Percentiles rank a stretch among this genome's conserved stretches.
Evolutionary conservation across 257 asterid genomes (phyloP).

Genomic region (Ilex aquifolium): DNA sequence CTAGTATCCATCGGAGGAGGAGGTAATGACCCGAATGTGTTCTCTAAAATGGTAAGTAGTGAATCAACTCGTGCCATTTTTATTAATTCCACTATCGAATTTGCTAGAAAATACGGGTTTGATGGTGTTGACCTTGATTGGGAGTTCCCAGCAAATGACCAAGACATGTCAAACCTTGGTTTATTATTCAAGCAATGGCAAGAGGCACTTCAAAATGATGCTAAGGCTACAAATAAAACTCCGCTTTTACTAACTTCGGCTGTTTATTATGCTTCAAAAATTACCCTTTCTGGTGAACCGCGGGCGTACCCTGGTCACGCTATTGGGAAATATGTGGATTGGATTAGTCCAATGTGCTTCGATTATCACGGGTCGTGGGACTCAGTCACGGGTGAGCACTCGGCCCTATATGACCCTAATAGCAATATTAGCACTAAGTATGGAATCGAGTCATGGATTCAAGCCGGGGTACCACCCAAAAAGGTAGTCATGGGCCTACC

Average conservation of each 20-base stretch:
- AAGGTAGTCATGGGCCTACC: slow-evolving; percentile 1
- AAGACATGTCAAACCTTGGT: slow-evolving; percentile 1
- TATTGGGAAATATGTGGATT: background rate
- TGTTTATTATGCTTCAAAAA: slow-evolving; percentile 1
- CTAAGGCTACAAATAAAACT: background rate
- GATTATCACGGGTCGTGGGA: slow-evolving; percentile 3
- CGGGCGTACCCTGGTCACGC: background rate
- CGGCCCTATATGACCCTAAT: background rate
- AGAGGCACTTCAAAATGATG: background rate
- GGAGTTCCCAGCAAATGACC: slow-evolving; percentile 1
- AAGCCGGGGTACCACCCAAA: background rate
- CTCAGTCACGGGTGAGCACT: background rate
- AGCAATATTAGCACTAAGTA: background rate
- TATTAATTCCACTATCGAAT: background rate
- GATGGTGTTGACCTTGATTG: slow-evolving; percentile 2
- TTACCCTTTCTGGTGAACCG: background rate
- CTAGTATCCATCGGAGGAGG: background rate
- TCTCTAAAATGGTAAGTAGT: background rate
- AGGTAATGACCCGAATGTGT: background rate
- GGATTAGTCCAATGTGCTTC: background rate
- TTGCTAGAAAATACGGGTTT: background rate
- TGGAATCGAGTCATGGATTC: background rate
- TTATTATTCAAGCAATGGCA: background rate
- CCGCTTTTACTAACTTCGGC: background rate
- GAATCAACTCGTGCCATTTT: background rate